Evolutionary conservation across 345 rosid species (phyloP), one percentile per base, ranked within the genome.

Genomic region (Eutrema yunnanense): DNA sequence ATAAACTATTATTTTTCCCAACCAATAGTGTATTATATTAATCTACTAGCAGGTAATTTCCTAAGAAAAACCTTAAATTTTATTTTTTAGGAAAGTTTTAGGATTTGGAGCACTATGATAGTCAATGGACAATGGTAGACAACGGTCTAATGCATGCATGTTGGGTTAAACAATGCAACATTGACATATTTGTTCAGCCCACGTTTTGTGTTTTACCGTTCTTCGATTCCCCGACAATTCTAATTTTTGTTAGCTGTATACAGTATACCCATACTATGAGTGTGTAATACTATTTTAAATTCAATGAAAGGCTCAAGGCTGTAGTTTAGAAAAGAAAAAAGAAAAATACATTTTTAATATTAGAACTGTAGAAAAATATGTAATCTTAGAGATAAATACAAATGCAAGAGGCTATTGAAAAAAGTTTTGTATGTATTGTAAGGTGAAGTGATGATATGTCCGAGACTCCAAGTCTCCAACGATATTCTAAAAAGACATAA

Each of bases 141-240:
- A 74, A 49, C 72, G 66, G 67, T 66, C 52, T 19, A 49, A 30
- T 73, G 72, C 78, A 74, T 74, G 78, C 72, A 73, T 57, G 49
- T 73, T 73, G 65, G 29, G 11, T 34, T 63, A 29, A 50, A 73
- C 43, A 57, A 65, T 38, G 36, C 16, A 64, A 48, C 29, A 29
- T 29, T 9, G 27, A 29, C 59, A 65, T 14, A 57, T 48, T 30
- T 66, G 52, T 73, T 65, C 78, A 57, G 40, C 30, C 56, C 78
- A 59, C 72, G 78, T 50, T 73, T 65, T 48, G 44, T 57, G 57
- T 64, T 46, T 27, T 14, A 64, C 55, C 26, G 29, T 70, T 73
- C 63, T 72, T 52, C 7, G 48, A 27, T 54, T 54, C 64, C 38
- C 54, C 13, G 19, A 22, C 55, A 72, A 41, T 1, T 51, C 22